Evolutionary conservation across 1,139 yeast genomes (phyloP), one percentile per base, ranked within the genome.

Genomic region (Candida smagusa): DNA sequence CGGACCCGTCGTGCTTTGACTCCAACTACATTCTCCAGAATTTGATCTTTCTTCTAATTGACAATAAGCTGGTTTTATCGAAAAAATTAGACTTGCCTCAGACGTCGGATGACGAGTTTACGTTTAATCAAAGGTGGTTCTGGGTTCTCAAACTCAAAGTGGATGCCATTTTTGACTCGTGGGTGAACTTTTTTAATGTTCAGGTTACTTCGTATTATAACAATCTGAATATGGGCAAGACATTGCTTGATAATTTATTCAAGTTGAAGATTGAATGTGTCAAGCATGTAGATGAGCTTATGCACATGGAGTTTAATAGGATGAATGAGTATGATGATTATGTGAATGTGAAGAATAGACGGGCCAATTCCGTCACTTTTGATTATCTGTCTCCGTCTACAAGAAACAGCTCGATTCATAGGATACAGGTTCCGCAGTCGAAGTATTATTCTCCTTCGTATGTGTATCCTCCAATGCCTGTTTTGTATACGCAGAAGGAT

Each of bases 61-160:
- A 47, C 32, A 48, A 49, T 41, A 49, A 47, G 40, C 39, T 29
- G 16, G 41, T 43, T 19, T 39, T 49, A 12, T 34, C 40, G 4
- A 41, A 38, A 24, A 45, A 39, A 30, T 42, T 49, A 29, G 41
- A 41, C n/a, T 12, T 30, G 25, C 37, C 35, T 9, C 24, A 16
- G 21, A 11, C 11, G 11, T 12, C 34, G 13, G 49, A 47, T 6
- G 60, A 53, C 7, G 55, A 53, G 19, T 57, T 58, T 31, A 36
- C 46, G 28, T 54, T 59, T 35, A 55, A 55, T 39, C 53, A 48
- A 22, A 57, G 53, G 35, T 58, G 61, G 60, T 59, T 58, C 40
- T 53, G 61, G 61, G 44, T 49, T 19, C 42, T 57, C 21, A 57
- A 56, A 35, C 39, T 48, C 33, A 58, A 58, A 35, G 41, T 59